These are phyloP conservation scores for Coemansia sp. DNA, from an alignment of 192 early-diverging fungal species.

Conservation along the genomic window DNA sequence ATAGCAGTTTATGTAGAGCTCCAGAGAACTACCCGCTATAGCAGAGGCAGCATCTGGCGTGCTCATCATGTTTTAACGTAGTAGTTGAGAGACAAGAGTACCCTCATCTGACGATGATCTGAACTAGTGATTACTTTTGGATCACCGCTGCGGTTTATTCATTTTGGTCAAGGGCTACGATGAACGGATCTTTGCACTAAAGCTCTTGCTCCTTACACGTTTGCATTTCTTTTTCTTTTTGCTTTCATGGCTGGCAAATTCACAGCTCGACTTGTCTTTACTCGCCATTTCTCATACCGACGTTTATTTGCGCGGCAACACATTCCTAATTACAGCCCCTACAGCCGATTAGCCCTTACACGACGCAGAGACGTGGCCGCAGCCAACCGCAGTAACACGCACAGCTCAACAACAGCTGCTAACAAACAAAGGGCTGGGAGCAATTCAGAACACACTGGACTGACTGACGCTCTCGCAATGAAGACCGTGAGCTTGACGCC, in stretches of 20 bases:
- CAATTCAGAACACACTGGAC: neutral
- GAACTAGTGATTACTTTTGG: too few relatives aligned
- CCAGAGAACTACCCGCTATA: too few relatives aligned
- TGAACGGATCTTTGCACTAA: neutral
- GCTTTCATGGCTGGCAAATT: constrained; percentile 1
- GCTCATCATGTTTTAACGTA: neutral
- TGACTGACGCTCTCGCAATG: neutral
- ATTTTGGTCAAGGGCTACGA: neutral
- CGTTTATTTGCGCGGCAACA: neutral
- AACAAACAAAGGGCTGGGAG: neutral
- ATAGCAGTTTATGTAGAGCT: too few relatives aligned
- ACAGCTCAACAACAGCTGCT: neutral
- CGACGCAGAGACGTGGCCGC: neutral
- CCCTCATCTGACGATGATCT: too few relatives aligned
- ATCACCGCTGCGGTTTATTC: neutral
- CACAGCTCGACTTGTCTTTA: neutral
- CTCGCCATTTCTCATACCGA: constrained; percentile 8
- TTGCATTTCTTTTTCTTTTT: neutral
- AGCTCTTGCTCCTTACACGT: neutral
- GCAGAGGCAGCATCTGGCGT: too few relatives aligned
- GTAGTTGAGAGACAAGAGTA: too few relatives aligned
- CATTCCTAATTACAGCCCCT: neutral
- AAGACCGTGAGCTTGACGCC: constrained; percentile 61
- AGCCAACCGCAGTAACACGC: neutral
- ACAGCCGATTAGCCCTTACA: neutral